These are phyloP conservation scores for Acacia confusa DNA, from an alignment of 306 rosid genomes.

Conservation along the genomic window DNA sequence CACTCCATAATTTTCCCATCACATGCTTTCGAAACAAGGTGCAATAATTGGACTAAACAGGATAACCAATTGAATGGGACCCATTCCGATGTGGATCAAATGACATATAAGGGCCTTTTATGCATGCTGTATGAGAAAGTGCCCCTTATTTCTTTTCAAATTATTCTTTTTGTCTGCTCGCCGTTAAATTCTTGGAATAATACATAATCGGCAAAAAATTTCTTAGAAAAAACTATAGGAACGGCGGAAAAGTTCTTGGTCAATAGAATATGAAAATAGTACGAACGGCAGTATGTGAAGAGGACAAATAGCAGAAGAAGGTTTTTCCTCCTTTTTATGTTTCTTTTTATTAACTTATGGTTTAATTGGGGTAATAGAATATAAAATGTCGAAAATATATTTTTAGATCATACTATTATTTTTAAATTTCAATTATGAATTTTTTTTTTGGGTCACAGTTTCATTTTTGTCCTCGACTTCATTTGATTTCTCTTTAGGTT, in stretches of 20 bases:
- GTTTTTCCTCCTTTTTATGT: not conserved
- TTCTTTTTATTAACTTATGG: not conserved
- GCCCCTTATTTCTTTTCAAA: not conserved
- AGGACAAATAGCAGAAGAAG: not conserved
- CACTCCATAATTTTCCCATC: not conserved
- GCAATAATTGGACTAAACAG: not conserved
- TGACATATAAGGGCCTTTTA: not conserved
- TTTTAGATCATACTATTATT: not conserved
- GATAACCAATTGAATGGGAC: conserved; percentile 1
- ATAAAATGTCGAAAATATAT: not conserved
- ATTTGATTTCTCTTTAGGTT: not conserved
- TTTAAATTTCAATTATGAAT: not conserved
- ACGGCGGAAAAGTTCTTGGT: not conserved
- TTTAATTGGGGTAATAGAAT: too few relatives aligned
- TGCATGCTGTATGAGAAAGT: not conserved
- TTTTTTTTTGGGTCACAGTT: not conserved
- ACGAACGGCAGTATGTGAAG: not conserved
- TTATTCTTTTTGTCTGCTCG: not conserved
- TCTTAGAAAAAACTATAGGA: not conserved
- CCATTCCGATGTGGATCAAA: not conserved
- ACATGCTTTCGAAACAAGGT: not conserved
- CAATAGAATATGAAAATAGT: not conserved
- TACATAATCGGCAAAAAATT: not conserved
- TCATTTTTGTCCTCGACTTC: not conserved
- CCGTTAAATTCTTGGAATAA: not conserved